A percentile compares a stretch with the other conserved stretches of the same genome.
Conservation (phyloP, 768 basidiomycete genomes). For the Trametes maxima region DNA sequence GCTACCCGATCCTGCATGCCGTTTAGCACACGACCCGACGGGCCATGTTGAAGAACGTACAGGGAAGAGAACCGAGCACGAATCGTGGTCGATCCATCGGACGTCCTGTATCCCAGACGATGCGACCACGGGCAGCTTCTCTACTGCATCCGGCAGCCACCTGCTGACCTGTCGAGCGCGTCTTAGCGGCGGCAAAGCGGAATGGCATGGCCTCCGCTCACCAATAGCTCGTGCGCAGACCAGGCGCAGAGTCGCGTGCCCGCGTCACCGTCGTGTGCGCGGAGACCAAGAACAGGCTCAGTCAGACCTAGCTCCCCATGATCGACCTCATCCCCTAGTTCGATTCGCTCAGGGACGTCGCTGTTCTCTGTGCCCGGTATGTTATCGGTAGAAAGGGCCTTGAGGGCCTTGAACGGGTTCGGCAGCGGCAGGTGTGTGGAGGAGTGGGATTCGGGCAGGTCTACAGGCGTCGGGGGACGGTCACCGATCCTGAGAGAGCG, state of each 20-base stretch:
- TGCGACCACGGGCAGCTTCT: not conserved
- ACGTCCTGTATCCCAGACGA: conserved; percentile 18
- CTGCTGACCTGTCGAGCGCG: not conserved
- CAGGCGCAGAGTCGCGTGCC: conserved; percentile 32
- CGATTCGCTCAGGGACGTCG: conserved; percentile 31
- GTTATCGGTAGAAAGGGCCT: conserved; percentile 52
- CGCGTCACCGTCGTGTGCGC: conserved; percentile 39
- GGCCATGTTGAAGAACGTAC: conserved; percentile 16
- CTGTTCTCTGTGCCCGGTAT: conserved; percentile 31
- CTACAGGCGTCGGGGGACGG: conserved; percentile 27
- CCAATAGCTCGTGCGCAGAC: conserved; percentile 27
- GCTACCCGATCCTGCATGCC: conserved; percentile 28
- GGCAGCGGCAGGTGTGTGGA: conserved; percentile 48
- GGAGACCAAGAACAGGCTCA: conserved; percentile 31
- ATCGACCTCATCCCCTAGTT: conserved; percentile 37
- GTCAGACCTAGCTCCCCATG: conserved; percentile 38
- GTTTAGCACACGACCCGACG: not conserved
- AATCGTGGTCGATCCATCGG: conserved; percentile 22
- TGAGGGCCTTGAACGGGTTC: conserved; percentile 64
- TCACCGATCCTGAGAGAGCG: conserved; percentile 41
- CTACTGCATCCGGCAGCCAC: not conserved
- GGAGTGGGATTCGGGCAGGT: conserved; percentile 35
- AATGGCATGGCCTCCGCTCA: conserved; percentile 10
- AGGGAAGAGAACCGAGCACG: conserved; percentile 21
- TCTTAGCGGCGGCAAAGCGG: not conserved